These are phyloP conservation scores for Tuber brumale DNA, from an alignment of 495 filamentous ascomycete species.

Conservation along the genomic window DNA sequence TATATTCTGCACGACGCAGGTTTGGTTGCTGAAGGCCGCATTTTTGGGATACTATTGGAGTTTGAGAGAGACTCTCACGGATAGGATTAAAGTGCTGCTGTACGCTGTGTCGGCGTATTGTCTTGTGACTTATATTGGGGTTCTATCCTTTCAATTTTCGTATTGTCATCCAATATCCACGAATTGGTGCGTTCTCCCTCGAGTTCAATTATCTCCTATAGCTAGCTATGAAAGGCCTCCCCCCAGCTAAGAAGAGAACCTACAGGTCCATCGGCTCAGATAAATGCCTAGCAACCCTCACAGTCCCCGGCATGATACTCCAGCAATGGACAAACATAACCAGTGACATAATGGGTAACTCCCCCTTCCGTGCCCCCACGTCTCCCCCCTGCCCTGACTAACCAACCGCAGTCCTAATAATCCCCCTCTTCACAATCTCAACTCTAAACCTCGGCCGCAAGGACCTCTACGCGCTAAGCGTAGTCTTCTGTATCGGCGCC, in stretches of 20 bases:
- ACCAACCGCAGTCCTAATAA: slow-evolving; percentile 19
- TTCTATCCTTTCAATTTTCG: slow-evolving; percentile 15
- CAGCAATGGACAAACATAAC: slow-evolving; percentile 33
- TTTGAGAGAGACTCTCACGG: slow-evolving; percentile 15
- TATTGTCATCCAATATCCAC: slow-evolving; percentile 23
- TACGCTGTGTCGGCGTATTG: slow-evolving; percentile 23
- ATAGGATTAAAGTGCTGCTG: slow-evolving; percentile 13
- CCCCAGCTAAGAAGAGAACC: background rate
- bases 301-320: slow-evolving; percentile 25
- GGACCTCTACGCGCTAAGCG: slow-evolving; percentile 20
- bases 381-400: background rate
- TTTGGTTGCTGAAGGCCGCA: slow-evolving; percentile 31
- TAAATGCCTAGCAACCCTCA: slow-evolving; percentile 27
- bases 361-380: background rate
- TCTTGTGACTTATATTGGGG: slow-evolving; percentile 21
- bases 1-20: slow-evolving; percentile 28
- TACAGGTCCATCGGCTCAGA: slow-evolving; percentile 20
- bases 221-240: background rate
- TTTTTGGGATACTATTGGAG: slow-evolving; percentile 35
- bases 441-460: slow-evolving; percentile 23
- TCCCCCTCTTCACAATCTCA: slow-evolving; percentile 29
- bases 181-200: slow-evolving; percentile 19
- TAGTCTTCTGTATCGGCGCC: slow-evolving; percentile 26
- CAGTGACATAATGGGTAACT: slow-evolving; percentile 28
- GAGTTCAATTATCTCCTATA: background rate